phyloP scores from a whole-genome alignment of 208 protist species.

The Trypanosomatidae sp. region DNA sequence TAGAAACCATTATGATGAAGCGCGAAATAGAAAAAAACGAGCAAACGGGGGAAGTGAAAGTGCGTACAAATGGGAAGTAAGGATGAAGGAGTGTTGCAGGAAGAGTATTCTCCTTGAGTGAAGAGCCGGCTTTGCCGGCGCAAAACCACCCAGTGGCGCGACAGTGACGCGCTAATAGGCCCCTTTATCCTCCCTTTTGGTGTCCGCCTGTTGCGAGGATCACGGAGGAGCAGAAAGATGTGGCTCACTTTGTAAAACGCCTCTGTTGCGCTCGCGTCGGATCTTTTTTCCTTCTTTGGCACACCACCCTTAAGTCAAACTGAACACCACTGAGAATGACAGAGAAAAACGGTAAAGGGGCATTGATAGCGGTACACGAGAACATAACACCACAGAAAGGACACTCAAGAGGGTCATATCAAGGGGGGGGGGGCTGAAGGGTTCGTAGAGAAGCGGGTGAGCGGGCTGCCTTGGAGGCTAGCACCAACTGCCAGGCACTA shows the following conservation, averaged over 20 bases:
- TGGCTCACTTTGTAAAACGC: background rate
- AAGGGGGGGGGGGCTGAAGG: background rate
- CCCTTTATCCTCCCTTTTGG: background rate
- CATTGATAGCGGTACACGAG: conserved; percentile 1
- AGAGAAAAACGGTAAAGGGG: conserved; percentile 11
- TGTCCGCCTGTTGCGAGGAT: background rate
- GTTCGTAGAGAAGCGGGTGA: background rate
- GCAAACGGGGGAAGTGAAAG: background rate
- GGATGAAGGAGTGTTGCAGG: no score
- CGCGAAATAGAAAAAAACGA: background rate
- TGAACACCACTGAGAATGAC: conserved; percentile 2
- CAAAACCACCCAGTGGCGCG: background rate
- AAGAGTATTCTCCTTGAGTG: background rate
- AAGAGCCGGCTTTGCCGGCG: background rate
- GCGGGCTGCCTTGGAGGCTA: background rate
- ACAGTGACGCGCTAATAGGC: background rate
- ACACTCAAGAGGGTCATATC: background rate
- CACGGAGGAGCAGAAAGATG: background rate
- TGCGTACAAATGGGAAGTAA: background rate
- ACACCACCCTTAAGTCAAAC: background rate
- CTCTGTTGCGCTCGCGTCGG: background rate
- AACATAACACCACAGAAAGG: conserved; percentile 15
- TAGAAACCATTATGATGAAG: background rate
- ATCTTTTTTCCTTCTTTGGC: background rate
- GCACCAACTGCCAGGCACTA: background rate